These are phyloP conservation scores for Ophiorrhiza pumila DNA, from an alignment of 257 asterid genomes.

Conservation along the genomic window DNA sequence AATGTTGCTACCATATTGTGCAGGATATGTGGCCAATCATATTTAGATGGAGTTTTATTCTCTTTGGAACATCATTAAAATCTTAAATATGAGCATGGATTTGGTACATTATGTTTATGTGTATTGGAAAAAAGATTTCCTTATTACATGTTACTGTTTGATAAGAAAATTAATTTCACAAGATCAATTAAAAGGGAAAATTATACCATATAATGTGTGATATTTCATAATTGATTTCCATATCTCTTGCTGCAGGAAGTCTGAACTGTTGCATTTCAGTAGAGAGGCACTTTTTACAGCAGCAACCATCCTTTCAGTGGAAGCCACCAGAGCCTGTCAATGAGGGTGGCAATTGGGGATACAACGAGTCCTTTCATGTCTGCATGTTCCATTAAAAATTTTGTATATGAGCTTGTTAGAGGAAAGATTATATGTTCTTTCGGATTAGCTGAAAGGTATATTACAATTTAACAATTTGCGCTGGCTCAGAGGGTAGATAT, in stretches of 20 bases:
- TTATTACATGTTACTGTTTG: too few relatives aligned
- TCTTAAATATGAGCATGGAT: too few relatives aligned
- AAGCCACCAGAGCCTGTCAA: constrained; percentile 25
- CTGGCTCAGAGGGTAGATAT: too few relatives aligned
- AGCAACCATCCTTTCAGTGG: constrained; percentile 48
- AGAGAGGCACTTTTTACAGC: constrained; percentile 78
- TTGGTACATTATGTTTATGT: too few relatives aligned
- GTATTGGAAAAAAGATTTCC: too few relatives aligned
- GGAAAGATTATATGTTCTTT: not conserved
- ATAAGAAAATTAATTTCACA: too few relatives aligned
- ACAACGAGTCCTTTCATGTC: too few relatives aligned
- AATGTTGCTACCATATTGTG: too few relatives aligned
- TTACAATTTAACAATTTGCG: not conserved
- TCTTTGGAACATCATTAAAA: too few relatives aligned
- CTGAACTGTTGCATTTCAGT: constrained; percentile 33
- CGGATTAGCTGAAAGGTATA: not conserved
- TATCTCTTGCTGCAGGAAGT: constrained; percentile 42
- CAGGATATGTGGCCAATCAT: too few relatives aligned
- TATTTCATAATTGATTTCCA: not conserved
- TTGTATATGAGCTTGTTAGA: not conserved
- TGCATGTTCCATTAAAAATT: too few relatives aligned
- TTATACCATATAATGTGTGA: not conserved
- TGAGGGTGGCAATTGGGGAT: not conserved
- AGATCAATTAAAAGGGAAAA: not conserved
- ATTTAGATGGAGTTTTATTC: too few relatives aligned